Evolutionary conservation across 2,329 filamentous ascomycete genomes (phyloP).

Genomic region (Ustulina deusta): DNA sequence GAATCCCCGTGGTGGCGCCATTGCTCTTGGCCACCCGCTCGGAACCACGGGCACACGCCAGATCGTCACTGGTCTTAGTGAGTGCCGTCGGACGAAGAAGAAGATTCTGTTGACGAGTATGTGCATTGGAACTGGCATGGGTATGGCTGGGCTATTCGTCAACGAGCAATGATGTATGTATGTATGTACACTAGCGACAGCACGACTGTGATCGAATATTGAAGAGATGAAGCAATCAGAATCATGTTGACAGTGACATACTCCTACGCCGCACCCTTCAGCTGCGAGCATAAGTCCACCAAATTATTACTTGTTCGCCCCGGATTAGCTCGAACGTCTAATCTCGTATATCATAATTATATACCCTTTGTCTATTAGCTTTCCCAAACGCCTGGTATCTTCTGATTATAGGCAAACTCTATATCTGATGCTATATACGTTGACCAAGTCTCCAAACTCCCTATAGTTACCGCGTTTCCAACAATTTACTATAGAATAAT

Average conservation of each 20-base stretch:
- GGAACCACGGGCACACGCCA: constrained; percentile 82
- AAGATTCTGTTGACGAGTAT: constrained; percentile 93
- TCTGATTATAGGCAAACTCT: constrained; percentile 5
- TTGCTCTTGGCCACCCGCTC: constrained; percentile 85
- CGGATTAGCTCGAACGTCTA: neutral
- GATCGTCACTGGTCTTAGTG: constrained; percentile 90
- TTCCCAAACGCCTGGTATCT: constrained; percentile 30
- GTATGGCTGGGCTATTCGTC: constrained; percentile 75
- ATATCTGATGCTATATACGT: neutral
- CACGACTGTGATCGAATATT: constrained; percentile 3
- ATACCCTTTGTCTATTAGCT: constrained; percentile 16
- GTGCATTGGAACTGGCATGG: constrained; percentile 80
- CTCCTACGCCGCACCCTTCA: neutral
- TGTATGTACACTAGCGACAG: constrained; percentile 5
- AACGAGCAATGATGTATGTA: constrained; percentile 62
- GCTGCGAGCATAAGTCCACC: neutral
- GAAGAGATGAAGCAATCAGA: neutral
- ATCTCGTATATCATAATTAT: constrained; percentile 6
- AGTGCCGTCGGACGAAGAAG: constrained; percentile 85
- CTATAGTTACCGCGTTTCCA: neutral
- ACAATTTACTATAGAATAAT: neutral
- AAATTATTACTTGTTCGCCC: neutral
- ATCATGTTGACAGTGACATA: neutral
- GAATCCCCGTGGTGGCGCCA: constrained; percentile 84
- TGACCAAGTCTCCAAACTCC: neutral